Conservation (phyloP, 108 stramenopile species). For the Craspedostauros australis region DNA sequence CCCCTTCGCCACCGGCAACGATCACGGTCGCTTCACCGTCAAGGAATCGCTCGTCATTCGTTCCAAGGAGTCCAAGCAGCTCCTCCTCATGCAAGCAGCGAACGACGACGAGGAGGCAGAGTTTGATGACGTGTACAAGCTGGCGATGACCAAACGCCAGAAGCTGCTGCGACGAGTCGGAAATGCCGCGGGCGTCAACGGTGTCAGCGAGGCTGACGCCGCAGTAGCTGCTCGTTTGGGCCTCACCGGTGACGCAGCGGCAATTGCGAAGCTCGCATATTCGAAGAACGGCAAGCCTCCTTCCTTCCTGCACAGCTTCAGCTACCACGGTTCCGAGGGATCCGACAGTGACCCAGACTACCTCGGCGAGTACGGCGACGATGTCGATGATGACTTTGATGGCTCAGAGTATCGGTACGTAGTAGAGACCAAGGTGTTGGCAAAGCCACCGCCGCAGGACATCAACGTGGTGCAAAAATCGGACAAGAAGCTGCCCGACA, state of each 20-base stretch:
- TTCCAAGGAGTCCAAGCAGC: not conserved
- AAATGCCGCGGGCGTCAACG: not conserved
- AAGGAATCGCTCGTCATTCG: constrained; percentile 16
- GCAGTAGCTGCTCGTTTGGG: not conserved
- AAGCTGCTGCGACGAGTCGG: not conserved
- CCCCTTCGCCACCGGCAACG: constrained; percentile 10
- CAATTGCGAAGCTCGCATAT: not conserved
- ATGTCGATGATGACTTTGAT: not conserved
- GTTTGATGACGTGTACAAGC: not conserved
- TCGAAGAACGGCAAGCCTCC: not conserved
- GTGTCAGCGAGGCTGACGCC: not conserved
- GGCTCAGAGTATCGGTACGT: not conserved
- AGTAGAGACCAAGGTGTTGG: not conserved
- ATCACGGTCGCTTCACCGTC: constrained; percentile 18
- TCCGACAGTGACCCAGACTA: not conserved
- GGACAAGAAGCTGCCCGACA: constrained; percentile 12
- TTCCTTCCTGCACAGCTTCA: not conserved
- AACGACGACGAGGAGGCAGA: constrained; percentile 3
- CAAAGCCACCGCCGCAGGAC: constrained; percentile 27
- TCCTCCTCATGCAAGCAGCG: not conserved
- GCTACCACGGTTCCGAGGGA: not conserved
- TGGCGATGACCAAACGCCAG: constrained; percentile 1
- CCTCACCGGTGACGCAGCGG: not conserved
- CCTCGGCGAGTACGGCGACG: not conserved
- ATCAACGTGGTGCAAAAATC: constrained; percentile 8